Evolutionary conservation across 805 yeast species (phyloP), one percentile per base, ranked within the genome.

Genomic region (Candida chauliodis): DNA sequence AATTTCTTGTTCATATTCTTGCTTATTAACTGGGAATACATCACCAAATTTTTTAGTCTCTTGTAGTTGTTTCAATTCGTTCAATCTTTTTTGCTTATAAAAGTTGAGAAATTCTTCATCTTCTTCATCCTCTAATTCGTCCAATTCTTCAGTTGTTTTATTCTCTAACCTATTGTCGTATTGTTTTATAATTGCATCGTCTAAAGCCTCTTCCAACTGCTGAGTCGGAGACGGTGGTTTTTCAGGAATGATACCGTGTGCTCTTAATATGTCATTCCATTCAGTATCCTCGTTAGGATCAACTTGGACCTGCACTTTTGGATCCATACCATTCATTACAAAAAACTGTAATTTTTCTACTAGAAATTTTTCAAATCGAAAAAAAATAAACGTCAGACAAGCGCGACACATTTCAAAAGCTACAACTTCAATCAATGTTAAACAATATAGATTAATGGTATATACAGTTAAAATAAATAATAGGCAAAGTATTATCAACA

Each of bases 231-330:
- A 86, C 17, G 90, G 89, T 19, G 95, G 88, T 51, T 84, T 81
- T 54, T 85, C 89, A 1, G 99, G 99, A 35, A 93, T 87, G 39
- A 93, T 79, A 17, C 98, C 98, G 45, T 90, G 86, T 3, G 78
- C 75, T 47, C 99, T 71, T 31, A 93, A 71, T 48, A 93, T 89
- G 60, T 93, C 99, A 57, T 93, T 93, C 99, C 99, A 93, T 60
- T 93, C 99, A 0, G 99, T 93, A 58, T 93, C 99, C 61, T 93
- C 99, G 45, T 76, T 78, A 24, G 96, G 97, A 61, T 93, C 90
- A 38, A 90, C 96, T 61, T 89, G 87, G 34, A 89, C 89, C 48
- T 81, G 87, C 38, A 84, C 71, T 65, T 81, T 75, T n/a, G 32
- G 30, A 23, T 79, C 46, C 36, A 33, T 33, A 5, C 34, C 34